Evolutionary conservation across 1,284 basidiomycete species (phyloP).

Genomic region (Fomes fomentarius): DNA sequence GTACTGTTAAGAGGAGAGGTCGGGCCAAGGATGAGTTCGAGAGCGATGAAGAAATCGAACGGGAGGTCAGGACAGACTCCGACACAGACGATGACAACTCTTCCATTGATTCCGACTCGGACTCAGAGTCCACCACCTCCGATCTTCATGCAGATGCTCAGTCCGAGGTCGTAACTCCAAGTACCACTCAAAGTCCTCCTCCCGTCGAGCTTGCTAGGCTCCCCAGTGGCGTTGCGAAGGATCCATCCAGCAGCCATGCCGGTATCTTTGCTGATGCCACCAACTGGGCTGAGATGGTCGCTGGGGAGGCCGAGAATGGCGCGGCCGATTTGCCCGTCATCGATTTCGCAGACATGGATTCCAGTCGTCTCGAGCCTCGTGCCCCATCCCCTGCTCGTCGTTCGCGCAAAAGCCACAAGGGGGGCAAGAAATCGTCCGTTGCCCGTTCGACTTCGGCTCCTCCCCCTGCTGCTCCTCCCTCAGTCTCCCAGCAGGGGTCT

Average conservation of each 20-base stretch:
- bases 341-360: constrained; percentile 71
- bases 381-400: constrained; percentile 25
- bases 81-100: constrained; percentile 60
- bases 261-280: constrained; percentile 58
- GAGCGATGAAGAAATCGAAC: constrained; percentile 76
- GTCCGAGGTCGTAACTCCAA: constrained; percentile 60
- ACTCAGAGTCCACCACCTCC: constrained; percentile 69
- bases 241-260: constrained; percentile 35
- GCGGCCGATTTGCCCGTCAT: constrained; percentile 72
- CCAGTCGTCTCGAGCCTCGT: constrained; percentile 26
- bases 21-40: constrained; percentile 57
- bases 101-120: constrained; percentile 61
- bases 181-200: constrained; percentile 62
- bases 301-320: constrained; percentile 64
- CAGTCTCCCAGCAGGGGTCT: constrained; percentile 10
- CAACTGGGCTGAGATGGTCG: constrained; percentile 84
- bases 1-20: constrained; percentile 51
- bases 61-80: constrained; percentile 69
- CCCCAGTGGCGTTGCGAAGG: constrained; percentile 28
- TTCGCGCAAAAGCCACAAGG: constrained; percentile 31
- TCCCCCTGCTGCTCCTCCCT: constrained; percentile 22
- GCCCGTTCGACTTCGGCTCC: constrained; percentile 26
- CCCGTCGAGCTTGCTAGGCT: constrained; percentile 41
- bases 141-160: constrained; percentile 53
- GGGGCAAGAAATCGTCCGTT: constrained; percentile 25